These are phyloP conservation scores for Diospyros kaki DNA, from an alignment of 148 eudicot species.

Conservation along the genomic window DNA sequence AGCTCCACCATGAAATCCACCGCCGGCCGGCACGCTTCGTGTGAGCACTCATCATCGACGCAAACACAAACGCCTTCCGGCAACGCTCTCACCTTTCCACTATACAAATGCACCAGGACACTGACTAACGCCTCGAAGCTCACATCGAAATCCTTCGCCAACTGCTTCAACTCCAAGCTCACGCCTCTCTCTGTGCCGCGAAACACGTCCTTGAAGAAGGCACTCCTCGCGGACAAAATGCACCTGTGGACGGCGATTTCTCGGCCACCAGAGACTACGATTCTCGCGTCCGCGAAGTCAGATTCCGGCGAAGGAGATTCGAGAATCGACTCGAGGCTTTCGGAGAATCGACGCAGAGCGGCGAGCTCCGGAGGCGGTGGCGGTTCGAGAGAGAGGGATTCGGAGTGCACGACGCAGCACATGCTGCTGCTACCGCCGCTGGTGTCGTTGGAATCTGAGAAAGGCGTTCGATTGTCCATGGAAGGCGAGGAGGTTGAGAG, in stretches of 20 bases:
- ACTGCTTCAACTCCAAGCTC: slow-evolving; percentile 55
- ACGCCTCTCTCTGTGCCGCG: slow-evolving; percentile 23
- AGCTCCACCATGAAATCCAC: slow-evolving; percentile 67
- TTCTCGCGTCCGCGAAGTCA: slow-evolving; percentile 58
- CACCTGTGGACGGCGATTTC: slow-evolving; percentile 71
- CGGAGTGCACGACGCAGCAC: slow-evolving; percentile 29
- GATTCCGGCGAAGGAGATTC: slow-evolving; percentile 17
- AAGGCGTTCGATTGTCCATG: slow-evolving; percentile 10
- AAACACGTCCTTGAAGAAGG: slow-evolving; percentile 44
- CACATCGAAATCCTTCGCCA: slow-evolving; percentile 51
- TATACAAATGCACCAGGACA: slow-evolving; percentile 63
- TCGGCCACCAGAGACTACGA: slow-evolving; percentile 38
- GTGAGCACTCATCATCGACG: slow-evolving; percentile 72
- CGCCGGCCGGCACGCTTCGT: slow-evolving; percentile 67
- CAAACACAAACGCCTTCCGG: slow-evolving; percentile 64
- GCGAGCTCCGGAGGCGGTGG: slow-evolving; percentile 22
- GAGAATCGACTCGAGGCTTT: slow-evolving; percentile 40
- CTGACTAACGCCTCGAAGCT: slow-evolving; percentile 62
- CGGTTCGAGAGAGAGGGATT: slow-evolving; percentile 16
- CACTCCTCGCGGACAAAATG: slow-evolving; percentile 58
- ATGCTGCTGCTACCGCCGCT: slow-evolving; percentile 54
- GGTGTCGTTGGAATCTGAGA: slow-evolving; percentile 78
- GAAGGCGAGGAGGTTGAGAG: no score
- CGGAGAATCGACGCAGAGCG: slow-evolving; percentile 55
- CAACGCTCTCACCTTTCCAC: slow-evolving; percentile 47